These are phyloP conservation scores for Phlegmacium glaucopus DNA, from an alignment of 768 basidiomycete species.

Conservation along the genomic window DNA sequence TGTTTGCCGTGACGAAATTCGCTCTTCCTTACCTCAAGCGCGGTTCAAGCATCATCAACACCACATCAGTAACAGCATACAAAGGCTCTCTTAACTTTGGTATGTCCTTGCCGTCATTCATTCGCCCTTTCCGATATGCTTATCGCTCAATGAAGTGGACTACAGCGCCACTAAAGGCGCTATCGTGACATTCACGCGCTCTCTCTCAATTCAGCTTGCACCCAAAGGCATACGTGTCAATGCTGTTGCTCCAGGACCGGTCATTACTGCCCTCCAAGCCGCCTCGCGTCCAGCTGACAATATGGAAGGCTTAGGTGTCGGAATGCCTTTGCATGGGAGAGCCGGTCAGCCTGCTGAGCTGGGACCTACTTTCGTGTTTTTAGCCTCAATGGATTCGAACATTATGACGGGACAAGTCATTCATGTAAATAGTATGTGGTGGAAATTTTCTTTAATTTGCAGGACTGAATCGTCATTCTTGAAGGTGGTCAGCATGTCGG, in stretches of 20 bases:
- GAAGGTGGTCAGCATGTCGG: slow-evolving; percentile 21
- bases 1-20: slow-evolving; percentile 55
- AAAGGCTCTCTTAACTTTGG: slow-evolving; percentile 29
- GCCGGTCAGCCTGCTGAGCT: slow-evolving; percentile 52
- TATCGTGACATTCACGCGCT: slow-evolving; percentile 53
- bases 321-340: slow-evolving; percentile 45
- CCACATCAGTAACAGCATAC: slow-evolving; percentile 55
- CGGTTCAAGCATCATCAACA: slow-evolving; percentile 59
- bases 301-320: slow-evolving; percentile 53
- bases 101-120: slow-evolving; percentile 13
- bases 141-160: slow-evolving; percentile 26
- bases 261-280: slow-evolving; percentile 58
- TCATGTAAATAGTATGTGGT: slow-evolving; percentile 32
- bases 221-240: slow-evolving; percentile 59
- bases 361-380: slow-evolving; percentile 51
- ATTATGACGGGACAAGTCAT: slow-evolving; percentile 36
- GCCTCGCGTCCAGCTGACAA: slow-evolving; percentile 49
- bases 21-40: slow-evolving; percentile 58
- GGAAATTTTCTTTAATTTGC: background rate
- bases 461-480: too few relatives aligned
- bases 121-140: slow-evolving; percentile 10
- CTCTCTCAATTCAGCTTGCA: slow-evolving; percentile 48
- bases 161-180: slow-evolving; percentile 62
- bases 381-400: slow-evolving; percentile 42
- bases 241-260: slow-evolving; percentile 49